Percentiles rank a stretch among this genome's conserved stretches.
Conservation (phyloP, 2,329 filamentous ascomycete genomes). For the Drechslerella coelobrocha region DNA sequence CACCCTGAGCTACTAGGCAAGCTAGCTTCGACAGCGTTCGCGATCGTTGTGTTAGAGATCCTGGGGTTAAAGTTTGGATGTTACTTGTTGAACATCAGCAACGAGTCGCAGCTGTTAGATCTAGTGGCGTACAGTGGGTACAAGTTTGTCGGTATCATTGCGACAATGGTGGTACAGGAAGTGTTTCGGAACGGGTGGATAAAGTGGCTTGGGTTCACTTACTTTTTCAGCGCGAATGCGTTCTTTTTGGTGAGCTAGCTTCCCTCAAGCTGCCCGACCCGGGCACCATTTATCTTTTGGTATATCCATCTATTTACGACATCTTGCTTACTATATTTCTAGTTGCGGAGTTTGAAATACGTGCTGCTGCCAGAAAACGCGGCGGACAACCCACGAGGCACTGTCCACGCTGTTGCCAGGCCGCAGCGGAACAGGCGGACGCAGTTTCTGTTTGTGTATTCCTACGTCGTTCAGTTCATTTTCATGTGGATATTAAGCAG, state of each 20-base stretch:
- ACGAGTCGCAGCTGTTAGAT: conserved; percentile 90
- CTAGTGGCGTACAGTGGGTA: conserved; percentile 96
- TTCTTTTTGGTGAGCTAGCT: conserved; percentile 79
- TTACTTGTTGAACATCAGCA: conserved; percentile 91
- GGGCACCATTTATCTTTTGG: background rate
- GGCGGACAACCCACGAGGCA: conserved; percentile 69
- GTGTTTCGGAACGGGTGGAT: conserved; percentile 71
- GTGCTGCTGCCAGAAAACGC: conserved; percentile 87
- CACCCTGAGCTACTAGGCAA: conserved; percentile 91
- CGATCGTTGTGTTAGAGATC: conserved; percentile 85
- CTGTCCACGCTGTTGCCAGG: conserved; percentile 74
- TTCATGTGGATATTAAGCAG: conserved; percentile 86
- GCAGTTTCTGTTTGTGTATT: conserved; percentile 92
- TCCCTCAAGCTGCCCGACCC: too few species aligned
- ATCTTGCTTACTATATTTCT: conserved; percentile 17
- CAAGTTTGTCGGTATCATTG: conserved; percentile 97
- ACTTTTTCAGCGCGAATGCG: conserved; percentile 91
- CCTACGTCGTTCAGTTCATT: conserved; percentile 88
- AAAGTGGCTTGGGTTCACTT: conserved; percentile 85
- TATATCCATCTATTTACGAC: conserved; percentile 41
- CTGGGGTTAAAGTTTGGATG: conserved; percentile 88
- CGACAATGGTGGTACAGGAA: conserved; percentile 70
- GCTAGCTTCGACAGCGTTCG: conserved; percentile 82
- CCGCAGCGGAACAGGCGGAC: conserved; percentile 86
- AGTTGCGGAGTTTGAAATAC: conserved; percentile 95